These are phyloP conservation scores for Acacia concinna DNA, from an alignment of 331 rosid species.

Conservation along the genomic window DNA sequence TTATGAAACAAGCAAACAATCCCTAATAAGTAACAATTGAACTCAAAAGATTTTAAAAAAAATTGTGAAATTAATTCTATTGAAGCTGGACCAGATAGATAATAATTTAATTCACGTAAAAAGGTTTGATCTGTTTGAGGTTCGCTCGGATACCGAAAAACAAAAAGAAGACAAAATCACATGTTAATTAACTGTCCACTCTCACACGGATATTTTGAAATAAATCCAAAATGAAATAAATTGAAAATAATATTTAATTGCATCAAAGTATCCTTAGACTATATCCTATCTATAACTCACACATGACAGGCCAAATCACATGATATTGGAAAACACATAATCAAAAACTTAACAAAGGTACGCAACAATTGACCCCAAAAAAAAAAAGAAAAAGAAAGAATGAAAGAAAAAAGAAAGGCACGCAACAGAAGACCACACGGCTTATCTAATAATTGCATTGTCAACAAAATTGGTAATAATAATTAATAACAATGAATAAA, in stretches of 20 bases:
- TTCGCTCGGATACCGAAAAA: not conserved
- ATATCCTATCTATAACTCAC: not conserved
- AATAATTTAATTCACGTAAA: not conserved
- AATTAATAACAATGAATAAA: not conserved
- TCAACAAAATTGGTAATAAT: not conserved
- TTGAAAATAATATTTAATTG: not conserved
- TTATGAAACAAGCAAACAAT: not conserved
- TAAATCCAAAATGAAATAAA: not conserved
- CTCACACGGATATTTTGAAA: not conserved
- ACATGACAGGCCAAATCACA: not conserved
- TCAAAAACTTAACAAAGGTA: not conserved
- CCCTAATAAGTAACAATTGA: not conserved
- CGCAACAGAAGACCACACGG: constrained; percentile 14
- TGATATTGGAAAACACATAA: not conserved
- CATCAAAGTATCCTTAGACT: not conserved
- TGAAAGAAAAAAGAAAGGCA: no score
- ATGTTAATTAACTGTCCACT: not conserved
- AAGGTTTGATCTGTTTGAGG: not conserved
- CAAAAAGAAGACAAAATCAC: not conserved
- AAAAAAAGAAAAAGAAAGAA: no score
- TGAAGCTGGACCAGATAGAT: not conserved
- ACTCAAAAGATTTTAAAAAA: no score
- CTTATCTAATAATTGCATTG: not conserved
- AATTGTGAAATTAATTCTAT: no score
- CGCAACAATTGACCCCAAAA: no score